Percentiles rank a stretch among this genome's conserved stretches.
Evolutionary conservation across 805 yeast genomes (phyloP).

Genomic region (Lachancea kluyveri): DNA sequence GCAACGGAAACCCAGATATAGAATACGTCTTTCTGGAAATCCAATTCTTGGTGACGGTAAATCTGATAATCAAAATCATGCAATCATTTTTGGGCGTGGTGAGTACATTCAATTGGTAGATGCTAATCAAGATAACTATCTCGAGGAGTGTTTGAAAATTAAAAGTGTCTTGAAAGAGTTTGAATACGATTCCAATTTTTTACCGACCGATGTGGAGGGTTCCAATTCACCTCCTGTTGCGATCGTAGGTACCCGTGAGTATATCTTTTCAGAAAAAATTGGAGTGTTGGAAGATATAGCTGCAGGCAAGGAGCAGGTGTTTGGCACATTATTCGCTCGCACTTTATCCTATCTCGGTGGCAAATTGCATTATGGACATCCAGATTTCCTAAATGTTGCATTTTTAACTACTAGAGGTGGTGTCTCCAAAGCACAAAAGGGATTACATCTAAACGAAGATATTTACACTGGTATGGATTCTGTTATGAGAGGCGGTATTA

Average conservation of each 20-base stretch:
- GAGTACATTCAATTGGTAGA: conserved; percentile 76
- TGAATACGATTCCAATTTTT: conserved; percentile 40
- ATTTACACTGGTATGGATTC: conserved; percentile 86
- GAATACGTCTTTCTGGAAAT: conserved; percentile 65
- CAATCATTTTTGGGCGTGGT: conserved; percentile 69
- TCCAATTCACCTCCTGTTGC: conserved; percentile 80
- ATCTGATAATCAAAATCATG: conserved; percentile 76
- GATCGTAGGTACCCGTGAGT: conserved; percentile 78
- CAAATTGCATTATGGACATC: conserved; percentile 81
- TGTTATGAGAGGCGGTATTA: conserved; percentile 70
- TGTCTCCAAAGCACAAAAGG: conserved; percentile 79
- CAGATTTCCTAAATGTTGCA: conserved; percentile 68
- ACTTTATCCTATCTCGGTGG: conserved; percentile 80
- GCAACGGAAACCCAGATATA: conserved; percentile 52
- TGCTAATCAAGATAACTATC: conserved; percentile 78
- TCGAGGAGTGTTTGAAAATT: conserved; percentile 74
- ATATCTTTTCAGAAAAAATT: conserved; percentile 74
- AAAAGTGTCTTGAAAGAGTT: conserved; percentile 71
- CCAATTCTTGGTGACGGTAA: conserved; percentile 85
- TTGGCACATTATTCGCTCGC: conserved; percentile 78
- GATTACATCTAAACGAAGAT: conserved; percentile 78
- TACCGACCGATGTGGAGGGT: conserved; percentile 10
- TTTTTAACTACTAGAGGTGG: conserved; percentile 86
- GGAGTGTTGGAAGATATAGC: conserved; percentile 83
- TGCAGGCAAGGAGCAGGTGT: conserved; percentile 84